These are phyloP conservation scores for Pythium phragmitis DNA, from an alignment of 352 stramenopile species.

Conservation along the genomic window DNA sequence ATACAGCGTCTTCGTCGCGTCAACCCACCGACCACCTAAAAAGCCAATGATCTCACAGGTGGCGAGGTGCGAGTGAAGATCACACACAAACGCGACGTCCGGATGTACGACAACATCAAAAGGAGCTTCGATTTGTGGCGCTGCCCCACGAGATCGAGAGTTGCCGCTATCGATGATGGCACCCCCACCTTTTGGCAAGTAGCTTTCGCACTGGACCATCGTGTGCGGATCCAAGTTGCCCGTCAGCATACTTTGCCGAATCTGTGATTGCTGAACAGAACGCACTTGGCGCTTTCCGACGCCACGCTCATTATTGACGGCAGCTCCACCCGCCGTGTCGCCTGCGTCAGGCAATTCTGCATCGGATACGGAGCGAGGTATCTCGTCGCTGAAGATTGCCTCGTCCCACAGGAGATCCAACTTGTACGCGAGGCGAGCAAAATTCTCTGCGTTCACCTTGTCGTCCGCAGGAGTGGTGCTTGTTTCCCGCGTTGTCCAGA, in stretches of 20 bases:
- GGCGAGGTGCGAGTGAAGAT: constrained; percentile 92
- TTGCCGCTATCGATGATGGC: constrained; percentile 15
- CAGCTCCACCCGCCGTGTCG: constrained; percentile 5
- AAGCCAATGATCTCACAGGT: constrained; percentile 95
- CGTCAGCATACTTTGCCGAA: constrained; percentile 72
- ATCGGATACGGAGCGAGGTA: background rate
- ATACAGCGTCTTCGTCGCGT: constrained; percentile 77
- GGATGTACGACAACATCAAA: constrained; percentile 89
- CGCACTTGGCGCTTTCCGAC: constrained; percentile 58
- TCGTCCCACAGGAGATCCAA: constrained; percentile 77
- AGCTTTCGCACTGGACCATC: constrained; percentile 84
- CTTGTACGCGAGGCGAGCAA: constrained; percentile 40
- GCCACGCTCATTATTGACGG: constrained; percentile 13
- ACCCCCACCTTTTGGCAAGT: constrained; percentile 39
- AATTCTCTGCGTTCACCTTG: background rate
- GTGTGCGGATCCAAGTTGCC: constrained; percentile 81
- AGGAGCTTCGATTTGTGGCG: constrained; percentile 56
- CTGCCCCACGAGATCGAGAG: constrained; percentile 41
- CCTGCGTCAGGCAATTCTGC: background rate
- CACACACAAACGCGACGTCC: constrained; percentile 88
- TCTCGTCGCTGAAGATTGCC: constrained; percentile 49
- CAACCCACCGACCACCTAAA: constrained; percentile 89
- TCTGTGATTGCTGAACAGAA: constrained; percentile 76
- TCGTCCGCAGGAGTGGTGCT: background rate
- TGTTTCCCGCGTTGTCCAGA: constrained; percentile 23